Base-by-base conservation (phyloP, 129 eudicot species). In the Tanacetum coccineum region DNA sequence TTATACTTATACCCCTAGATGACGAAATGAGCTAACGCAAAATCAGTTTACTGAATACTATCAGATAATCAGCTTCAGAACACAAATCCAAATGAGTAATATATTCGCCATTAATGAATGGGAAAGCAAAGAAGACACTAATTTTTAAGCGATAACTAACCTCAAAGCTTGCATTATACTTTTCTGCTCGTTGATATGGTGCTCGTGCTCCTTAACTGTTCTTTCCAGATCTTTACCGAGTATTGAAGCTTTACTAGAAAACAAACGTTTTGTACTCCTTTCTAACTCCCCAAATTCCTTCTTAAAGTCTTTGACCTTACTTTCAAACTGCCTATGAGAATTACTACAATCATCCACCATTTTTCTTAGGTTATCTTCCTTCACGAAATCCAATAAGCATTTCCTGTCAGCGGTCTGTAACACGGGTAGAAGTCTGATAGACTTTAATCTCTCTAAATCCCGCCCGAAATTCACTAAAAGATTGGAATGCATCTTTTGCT, bases 131-230 rank as follows among this genome's bases (percentile, higher is more conserved):
- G n/a, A n/a, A n/a, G n/a, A 22, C 25, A 45, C 30, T 19, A 49
- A 70, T 14, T 4, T 40, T 46, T 12, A 70, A 26, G 36, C 49
- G 69, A 59, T 4, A 32, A 59, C 76, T 20, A 63, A 88, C 97
- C 99, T 94, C 62, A 94, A 77, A 60, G 97, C 79, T 66, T 79
- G 97, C 97, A 94, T 83, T 66, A 94, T 87, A 75, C 90, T 89
- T 78, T 78, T 94, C 72, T 86, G 99, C 84, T 94, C 95, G 36
- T 69, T 73, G 55, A 89, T 72, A 68, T 81, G 69, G 19, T 69
- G 76, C 18, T 79, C 84, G 66, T 87, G 95, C 32, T 89, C 97
- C 83, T 80, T 83, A 49, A 89, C 81, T 0, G 85, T 69, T 67
- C 71, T 46, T 26, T 87, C 99, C 66, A 94, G 59, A 49, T 89